Evolutionary conservation across 495 filamentous ascomycete genomes (phyloP).

Genomic region (Xeromyces bisporus): DNA sequence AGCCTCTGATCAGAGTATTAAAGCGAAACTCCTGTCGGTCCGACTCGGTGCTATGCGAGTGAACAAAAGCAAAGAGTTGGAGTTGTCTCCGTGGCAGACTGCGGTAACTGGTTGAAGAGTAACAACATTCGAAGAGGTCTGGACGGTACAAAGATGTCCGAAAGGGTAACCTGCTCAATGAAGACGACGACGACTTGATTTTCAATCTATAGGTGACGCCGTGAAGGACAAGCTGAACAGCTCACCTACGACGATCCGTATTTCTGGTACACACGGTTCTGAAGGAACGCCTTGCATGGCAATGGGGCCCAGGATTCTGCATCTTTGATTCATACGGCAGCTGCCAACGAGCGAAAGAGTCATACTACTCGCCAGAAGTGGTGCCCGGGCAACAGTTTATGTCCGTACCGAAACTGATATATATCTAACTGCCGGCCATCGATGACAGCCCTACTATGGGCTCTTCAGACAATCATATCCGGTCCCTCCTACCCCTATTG

Average conservation of each 20-base stretch:
- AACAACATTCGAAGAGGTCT: not conserved
- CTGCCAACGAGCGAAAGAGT: too few species aligned
- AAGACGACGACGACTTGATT: not conserved
- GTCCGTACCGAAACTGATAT: too few species aligned
- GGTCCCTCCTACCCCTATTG: too few species aligned
- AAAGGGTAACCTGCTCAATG: not conserved
- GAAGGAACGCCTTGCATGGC: not conserved
- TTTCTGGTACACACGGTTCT: not conserved
- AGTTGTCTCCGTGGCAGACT: not conserved
- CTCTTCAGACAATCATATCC: not conserved
- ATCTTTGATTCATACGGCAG: conserved; percentile 2
- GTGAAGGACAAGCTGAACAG: too few species aligned
- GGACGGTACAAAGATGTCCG: not conserved
- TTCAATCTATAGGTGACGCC: not conserved
- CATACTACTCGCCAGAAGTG: too few species aligned
- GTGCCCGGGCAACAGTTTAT: too few species aligned
- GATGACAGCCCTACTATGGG: not conserved
- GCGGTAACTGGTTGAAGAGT: too few species aligned
- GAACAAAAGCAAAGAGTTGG: not conserved
- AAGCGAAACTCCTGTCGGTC: not conserved
- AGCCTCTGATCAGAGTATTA: not conserved
- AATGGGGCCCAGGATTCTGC: conserved; percentile 1
- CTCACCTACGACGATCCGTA: not conserved
- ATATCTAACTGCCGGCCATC: too few species aligned
- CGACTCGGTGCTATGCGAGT: not conserved